These are phyloP conservation scores for Claviceps quebecensis DNA, from an alignment of 2,329 filamentous ascomycete genomes.

Conservation along the genomic window DNA sequence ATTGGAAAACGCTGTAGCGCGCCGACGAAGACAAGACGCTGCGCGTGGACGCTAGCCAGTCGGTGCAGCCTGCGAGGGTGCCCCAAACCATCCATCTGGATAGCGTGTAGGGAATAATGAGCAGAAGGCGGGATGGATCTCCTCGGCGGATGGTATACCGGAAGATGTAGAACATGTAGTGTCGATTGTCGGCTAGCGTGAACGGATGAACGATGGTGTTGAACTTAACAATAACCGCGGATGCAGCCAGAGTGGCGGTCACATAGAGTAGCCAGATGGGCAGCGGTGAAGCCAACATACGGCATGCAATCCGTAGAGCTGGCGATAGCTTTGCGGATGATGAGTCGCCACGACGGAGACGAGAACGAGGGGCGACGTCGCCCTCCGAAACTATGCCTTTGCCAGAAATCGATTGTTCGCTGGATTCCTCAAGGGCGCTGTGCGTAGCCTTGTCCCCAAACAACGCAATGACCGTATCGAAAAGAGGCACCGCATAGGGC, in stretches of 20 bases:
- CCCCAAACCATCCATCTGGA: conserved; percentile 57
- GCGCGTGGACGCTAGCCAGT: conserved; percentile 9
- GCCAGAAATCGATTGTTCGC: neutral
- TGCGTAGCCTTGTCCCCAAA: neutral
- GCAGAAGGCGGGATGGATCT: conserved; percentile 48
- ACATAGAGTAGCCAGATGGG: conserved; percentile 23
- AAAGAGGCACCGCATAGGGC: conserved; percentile 29
- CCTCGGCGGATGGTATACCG: conserved; percentile 62
- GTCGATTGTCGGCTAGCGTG: conserved; percentile 87
- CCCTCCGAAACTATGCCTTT: neutral
- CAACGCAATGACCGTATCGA: conserved; percentile 8
- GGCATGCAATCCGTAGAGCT: conserved; percentile 1
- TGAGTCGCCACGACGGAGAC: neutral
- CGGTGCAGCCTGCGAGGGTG: conserved; percentile 36
- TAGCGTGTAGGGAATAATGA: conserved; percentile 55
- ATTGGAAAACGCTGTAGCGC: neutral
- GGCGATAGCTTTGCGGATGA: conserved; percentile 5
- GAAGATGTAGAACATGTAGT: conserved; percentile 97
- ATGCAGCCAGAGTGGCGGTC: conserved; percentile 20
- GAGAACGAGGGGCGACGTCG: neutral
- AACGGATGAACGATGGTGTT: conserved; percentile 96
- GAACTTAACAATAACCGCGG: conserved; percentile 45
- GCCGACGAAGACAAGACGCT: neutral
- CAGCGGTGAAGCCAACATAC: conserved; percentile 18
- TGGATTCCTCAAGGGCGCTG: neutral